These are phyloP conservation scores for Ogataea trehaloabstinens DNA, from an alignment of 805 yeast species.

Conservation along the genomic window DNA sequence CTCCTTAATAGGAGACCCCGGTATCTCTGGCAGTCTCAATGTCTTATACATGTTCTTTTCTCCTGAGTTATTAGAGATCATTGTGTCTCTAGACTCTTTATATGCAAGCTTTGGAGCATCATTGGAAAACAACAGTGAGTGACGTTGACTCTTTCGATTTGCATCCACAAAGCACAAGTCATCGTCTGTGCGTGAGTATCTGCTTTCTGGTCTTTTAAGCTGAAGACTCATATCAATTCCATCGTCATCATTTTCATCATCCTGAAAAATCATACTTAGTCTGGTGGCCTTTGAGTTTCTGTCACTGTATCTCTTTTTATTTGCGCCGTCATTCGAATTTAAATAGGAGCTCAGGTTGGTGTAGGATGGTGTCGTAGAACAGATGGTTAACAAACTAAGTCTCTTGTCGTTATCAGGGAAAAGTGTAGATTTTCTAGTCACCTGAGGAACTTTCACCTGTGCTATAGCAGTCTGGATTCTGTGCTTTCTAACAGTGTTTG, in stretches of 20 bases:
- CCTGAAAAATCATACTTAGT: constrained; percentile 28
- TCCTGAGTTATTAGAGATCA: constrained; percentile 38
- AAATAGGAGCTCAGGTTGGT: constrained; percentile 1
- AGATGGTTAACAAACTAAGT: constrained; percentile 67
- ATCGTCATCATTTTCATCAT: constrained; percentile 20
- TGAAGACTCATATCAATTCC: constrained; percentile 26
- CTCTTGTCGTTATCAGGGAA: constrained; percentile 65
- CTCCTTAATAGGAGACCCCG: constrained; percentile 36
- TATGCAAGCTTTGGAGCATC: constrained; percentile 22
- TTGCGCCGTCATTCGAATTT: neutral
- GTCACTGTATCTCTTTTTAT: constrained; percentile 7
- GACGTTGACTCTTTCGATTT: constrained; percentile 26
- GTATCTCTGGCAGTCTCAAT: constrained; percentile 48
- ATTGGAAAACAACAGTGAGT: constrained; percentile 26
- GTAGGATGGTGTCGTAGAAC: constrained; percentile 44
- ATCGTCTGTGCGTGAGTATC: constrained; percentile 18
- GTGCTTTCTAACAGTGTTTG: constrained; percentile 18
- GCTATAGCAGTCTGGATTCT: constrained; percentile 51
- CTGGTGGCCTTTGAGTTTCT: constrained; percentile 25
- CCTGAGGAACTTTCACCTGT: constrained; percentile 67
- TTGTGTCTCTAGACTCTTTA: constrained; percentile 38
- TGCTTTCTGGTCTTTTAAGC: constrained; percentile 1
- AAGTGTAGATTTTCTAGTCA: constrained; percentile 63
- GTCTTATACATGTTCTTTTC: constrained; percentile 42
- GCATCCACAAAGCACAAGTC: constrained; percentile 35